Conservation (phyloP, 192 early-diverging fungal species). For the Blastocladiella britannica region DNA sequence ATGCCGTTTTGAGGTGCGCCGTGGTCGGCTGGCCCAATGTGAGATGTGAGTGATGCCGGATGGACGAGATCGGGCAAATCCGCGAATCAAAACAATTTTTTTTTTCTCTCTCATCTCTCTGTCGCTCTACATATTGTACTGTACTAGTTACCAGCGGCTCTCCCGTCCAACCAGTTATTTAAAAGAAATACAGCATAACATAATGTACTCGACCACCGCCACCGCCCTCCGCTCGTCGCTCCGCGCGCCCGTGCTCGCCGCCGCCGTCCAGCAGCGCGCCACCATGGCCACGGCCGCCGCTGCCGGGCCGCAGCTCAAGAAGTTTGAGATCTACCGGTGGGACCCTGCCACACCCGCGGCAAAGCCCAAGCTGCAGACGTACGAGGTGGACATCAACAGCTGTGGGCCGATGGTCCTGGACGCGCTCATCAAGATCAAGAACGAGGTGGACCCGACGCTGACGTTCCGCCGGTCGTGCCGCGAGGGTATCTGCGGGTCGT, state of each 20-base stretch:
- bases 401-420: conserved; percentile 94
- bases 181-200: too few relatives aligned
- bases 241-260: not conserved
- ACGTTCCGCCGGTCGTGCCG: conserved; percentile 91
- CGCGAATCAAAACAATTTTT: too few relatives aligned
- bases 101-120: too few relatives aligned
- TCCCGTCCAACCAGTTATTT: too few relatives aligned
- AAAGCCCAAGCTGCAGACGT: conserved; percentile 71
- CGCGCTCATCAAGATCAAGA: conserved; percentile 93
- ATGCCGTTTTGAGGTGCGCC: too few relatives aligned
- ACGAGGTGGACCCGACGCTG: conserved; percentile 78
- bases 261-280: not conserved
- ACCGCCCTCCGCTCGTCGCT: not conserved
- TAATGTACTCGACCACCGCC: not conserved
- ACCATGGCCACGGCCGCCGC: not conserved
- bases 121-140: too few relatives aligned
- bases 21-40: too few relatives aligned
- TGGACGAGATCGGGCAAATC: too few relatives aligned
- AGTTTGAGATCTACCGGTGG: conserved; percentile 92
- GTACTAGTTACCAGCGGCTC: too few relatives aligned
- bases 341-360: conserved; percentile 72
- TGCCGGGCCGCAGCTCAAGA: conserved; percentile 37
- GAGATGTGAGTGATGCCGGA: too few relatives aligned
- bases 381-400: conserved; percentile 72
- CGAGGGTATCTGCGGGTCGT: conserved; percentile 94